Conservation (phyloP, 2,329 filamentous ascomycete genomes). For the Trichoderma oligosporum region DNA sequence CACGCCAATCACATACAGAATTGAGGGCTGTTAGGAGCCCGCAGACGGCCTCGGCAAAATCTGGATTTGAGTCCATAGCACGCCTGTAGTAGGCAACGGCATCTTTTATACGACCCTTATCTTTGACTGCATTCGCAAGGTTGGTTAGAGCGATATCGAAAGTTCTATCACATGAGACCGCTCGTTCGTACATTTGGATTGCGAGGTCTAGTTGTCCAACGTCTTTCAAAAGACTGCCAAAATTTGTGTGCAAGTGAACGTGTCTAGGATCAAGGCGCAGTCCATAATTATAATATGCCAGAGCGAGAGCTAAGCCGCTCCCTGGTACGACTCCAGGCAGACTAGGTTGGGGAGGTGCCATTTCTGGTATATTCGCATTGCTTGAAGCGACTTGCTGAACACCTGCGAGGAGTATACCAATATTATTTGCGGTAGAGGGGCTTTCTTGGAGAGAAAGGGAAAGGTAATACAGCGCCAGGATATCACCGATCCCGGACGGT, state of each 20-base stretch:
- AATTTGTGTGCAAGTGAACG: constrained; percentile 93
- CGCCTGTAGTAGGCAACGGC: constrained; percentile 89
- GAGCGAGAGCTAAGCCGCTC: constrained; percentile 80
- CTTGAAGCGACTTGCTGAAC: constrained; percentile 63
- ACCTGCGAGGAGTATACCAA: constrained; percentile 92
- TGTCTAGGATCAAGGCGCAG: constrained; percentile 81
- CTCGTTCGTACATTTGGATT: constrained; percentile 95
- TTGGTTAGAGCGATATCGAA: constrained; percentile 98
- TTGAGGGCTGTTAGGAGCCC: constrained; percentile 92
- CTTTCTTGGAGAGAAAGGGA: constrained; percentile 92
- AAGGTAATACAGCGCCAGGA: constrained; percentile 90
- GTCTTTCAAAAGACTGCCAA: constrained; percentile 92
- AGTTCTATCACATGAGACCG: constrained; percentile 84
- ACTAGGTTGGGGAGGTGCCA: constrained; percentile 30
- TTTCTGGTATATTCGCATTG: constrained; percentile 26
- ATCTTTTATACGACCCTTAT: constrained; percentile 86
- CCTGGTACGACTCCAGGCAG: constrained; percentile 80
- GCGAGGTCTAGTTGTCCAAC: constrained; percentile 88
- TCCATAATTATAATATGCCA: constrained; percentile 95
- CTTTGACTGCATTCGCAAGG: constrained; percentile 94
- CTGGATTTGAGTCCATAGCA: constrained; percentile 85
- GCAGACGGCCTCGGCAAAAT: constrained; percentile 96
- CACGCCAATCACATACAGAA: constrained; percentile 92
- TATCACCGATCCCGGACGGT: constrained; percentile 79
- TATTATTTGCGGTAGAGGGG: constrained; percentile 96